Evolutionary conservation across 2,329 filamentous ascomycete genomes (phyloP), one percentile per base, ranked within the genome.

Genomic region (Monilinia polystroma): DNA sequence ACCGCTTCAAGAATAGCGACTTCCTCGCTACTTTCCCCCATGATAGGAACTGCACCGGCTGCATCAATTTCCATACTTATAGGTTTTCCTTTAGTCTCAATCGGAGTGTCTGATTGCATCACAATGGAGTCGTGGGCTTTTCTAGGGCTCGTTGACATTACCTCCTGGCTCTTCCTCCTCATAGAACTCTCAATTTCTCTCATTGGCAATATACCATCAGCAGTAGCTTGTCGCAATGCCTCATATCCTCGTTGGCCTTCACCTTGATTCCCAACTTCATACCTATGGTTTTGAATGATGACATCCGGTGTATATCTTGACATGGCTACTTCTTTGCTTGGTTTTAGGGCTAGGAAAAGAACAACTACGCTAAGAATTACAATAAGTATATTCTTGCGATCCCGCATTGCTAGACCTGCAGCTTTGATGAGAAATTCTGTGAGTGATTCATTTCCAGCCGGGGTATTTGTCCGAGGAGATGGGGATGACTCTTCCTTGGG

Each of bases 331-430:
- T 38, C n/a, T 3, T 23, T 16, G 11, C 52, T 66, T 7, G 74
- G 69, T 43, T 68, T 70, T 7, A 76, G n/a, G 1, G 84, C 82
- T 12, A 88, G 77, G 38, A 85, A 66, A 18, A 87, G 70, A 2
- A 87, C 80, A n/a, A 88, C 73, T 2, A 84, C 67, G 65, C 83
- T 81, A 62, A 89, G 77, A 0, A 84, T 72, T 6, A 80, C 78
- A 35, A 89, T 88, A n/a, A 81, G 77, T 12, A 88, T 74, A 66
- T 88, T 89, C 77, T 84, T 87, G 67, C 80, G 80, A 71, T 89
- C 86, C 57, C 82, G 80, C 71, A 88, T 72, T 23, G 85, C 75
- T 10, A 88, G 82, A 43, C 81, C 80, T 62, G 79, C 77, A 0
- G 85, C 84, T 69, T 85, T 83, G 11, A 85, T 71, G 0, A 88